phyloP scores from a whole-genome alignment of 1,284 basidiomycete genomes.

The Inonotus obliquus region DNA sequence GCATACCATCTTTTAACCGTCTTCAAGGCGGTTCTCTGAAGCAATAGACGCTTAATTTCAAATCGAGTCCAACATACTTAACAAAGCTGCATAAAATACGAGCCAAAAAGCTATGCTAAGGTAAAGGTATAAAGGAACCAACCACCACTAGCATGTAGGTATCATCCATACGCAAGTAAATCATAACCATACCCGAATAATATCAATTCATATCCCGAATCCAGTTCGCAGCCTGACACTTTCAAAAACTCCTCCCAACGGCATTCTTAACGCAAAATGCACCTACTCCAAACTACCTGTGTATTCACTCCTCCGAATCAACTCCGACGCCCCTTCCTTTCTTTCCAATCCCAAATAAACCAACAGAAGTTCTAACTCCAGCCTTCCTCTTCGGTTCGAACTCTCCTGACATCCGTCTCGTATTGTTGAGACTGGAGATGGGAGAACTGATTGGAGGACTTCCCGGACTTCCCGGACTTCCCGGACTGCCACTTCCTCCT shows the following conservation, averaged over 20 bases:
- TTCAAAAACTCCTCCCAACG: no score
- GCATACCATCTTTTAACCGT: background rate
- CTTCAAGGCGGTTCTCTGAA: no score
- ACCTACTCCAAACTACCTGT: no score
- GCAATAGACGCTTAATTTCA: no score
- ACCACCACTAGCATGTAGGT: no score
- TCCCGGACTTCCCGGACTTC: conserved; percentile 24
- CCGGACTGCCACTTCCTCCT: background rate
- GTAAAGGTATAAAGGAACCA: background rate
- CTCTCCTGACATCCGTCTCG: background rate
- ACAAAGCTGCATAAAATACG: background rate
- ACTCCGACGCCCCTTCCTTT: conserved; percentile 75
- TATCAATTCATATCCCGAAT: background rate
- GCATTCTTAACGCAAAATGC: no score
- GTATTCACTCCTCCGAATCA: conserved; percentile 69
- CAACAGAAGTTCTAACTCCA: conserved; percentile 35
- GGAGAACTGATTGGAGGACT: no score
- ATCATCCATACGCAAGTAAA: background rate
- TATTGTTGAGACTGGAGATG: no score
- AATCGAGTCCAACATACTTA: no score
- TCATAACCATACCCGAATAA: background rate
- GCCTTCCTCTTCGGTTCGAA: conserved; percentile 32
- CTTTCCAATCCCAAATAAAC: conserved; percentile 60
- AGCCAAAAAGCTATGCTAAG: background rate
- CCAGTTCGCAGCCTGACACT: background rate